Evolutionary conservation across 176 grass and related monocot genomes (phyloP).

Genomic region (Oryza punctata): DNA sequence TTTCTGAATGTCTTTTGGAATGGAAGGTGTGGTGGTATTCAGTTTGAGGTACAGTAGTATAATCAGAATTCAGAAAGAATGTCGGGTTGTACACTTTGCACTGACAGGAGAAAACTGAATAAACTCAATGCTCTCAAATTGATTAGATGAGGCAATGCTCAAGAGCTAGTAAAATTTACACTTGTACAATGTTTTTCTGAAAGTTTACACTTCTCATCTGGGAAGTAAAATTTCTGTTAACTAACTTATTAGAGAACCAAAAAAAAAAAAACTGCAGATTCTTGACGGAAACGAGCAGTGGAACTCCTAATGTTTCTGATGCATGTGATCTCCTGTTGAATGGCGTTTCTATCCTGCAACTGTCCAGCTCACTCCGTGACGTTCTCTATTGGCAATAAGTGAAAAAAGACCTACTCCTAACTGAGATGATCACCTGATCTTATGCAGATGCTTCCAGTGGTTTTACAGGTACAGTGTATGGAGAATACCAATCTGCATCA

Average conservation of each 20-base stretch:
- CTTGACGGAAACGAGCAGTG: not conserved
- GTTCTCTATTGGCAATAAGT: not conserved
- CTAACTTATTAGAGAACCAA: not conserved
- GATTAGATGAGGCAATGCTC: not conserved
- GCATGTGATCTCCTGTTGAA: not conserved
- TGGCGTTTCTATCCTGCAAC: not conserved
- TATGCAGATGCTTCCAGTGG: slow-evolving; percentile 38
- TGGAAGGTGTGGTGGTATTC: not conserved
- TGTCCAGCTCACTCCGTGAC: not conserved
- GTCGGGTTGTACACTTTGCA: not conserved
- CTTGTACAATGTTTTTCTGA: not conserved
- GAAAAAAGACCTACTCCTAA: not conserved
- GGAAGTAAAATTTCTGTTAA: not conserved
- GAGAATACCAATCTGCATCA: slow-evolving; percentile 81
- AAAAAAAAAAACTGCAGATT: not conserved
- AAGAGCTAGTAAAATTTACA: not conserved
- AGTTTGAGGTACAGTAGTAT: not conserved
- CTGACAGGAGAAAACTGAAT: not conserved
- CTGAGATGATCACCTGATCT: not conserved
- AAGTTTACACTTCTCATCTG: slow-evolving; percentile 16
- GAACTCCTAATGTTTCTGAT: not conserved
- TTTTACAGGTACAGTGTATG: slow-evolving; percentile 58
- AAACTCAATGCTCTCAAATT: not conserved
- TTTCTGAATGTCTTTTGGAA: not conserved
- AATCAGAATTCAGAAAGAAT: not conserved